Base-by-base conservation (phyloP, 2,329 filamentous ascomycete species). In the Aspergillus neoniger region DNA sequence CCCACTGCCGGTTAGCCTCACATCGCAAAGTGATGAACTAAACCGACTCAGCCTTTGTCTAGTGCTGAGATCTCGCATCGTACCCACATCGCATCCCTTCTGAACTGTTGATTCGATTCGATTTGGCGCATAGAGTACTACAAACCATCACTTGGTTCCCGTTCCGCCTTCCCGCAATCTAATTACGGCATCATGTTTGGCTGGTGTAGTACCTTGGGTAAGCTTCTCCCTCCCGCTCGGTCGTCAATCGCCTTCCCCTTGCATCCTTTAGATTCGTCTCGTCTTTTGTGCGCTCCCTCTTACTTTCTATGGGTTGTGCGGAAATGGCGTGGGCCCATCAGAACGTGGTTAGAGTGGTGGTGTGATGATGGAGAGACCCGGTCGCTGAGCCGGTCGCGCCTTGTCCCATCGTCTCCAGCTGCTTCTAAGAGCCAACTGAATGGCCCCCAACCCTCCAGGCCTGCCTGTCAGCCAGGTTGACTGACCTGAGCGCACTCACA, bases 201-300 rank as follows among this genome's bases (percentile, higher is more conserved):
- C 60, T 74, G 72, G 72, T 65, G 67, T 62, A 65, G 67, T 66
- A 65, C 66, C 47, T 58, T 76, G 63, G 69, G 74, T 76, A 69
- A 70, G 72, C 58, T 36, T 21, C 17, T 10, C 61, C 53, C 56
- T 44, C 47, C 44, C 38, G 12, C 19, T 23, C 57, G 39, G 23
- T 38, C 49, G 38, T 10, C 19, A 15, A 28, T 17, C 36, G 25
- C 30, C 39, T 17, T 56, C 17, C 32, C 19, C 44, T 49, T 28
- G 25, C 25, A 17, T 55, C 41, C 52, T 44, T 36, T 30, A 12
- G 10, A 25, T 17, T 39, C n/a, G 38, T 55, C 17, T 12, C 43
- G 53, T 21, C 49, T 49, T 19, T 39, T 12, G 19, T 32, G 25
- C 32, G 32, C 25, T 52, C 21, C 39, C 21, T 49, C 21, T 12